Base-by-base conservation (phyloP, 164 flowering plant genomes). In the Magnolia changhungtana region DNA sequence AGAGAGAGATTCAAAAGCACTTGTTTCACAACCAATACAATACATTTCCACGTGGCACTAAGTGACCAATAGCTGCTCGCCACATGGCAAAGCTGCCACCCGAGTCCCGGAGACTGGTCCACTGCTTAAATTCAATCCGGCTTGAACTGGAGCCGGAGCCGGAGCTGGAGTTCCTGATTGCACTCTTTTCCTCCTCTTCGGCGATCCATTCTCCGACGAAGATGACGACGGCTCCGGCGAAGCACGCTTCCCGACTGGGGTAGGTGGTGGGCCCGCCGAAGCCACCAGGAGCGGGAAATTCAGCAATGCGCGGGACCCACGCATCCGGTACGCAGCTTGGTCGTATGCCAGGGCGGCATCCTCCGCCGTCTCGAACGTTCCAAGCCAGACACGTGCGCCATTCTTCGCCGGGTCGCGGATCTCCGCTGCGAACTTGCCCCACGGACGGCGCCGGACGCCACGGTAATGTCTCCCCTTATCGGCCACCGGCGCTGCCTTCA, bases 361-460 rank as follows among this genome's bases (percentile, higher is more conserved):
- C 78, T 85, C 88, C 24, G 86, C 88, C 13, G 88, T 85, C 64
- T 83, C 83, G 45, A 80, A 85, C 6, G 88, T 85, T 7, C 88
- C 88, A 13, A 85, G 85, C 88, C 88, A 85, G 58, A 85, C 88
- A 49, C 88, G 52, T 0, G 88, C 88, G 14, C 88, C 88, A 74
- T 82, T 85, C 82, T 80, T 85, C 61, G 88, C 86, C 68, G 88
- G 88, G 67, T 83, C 88, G 3, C 86, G 77, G 3, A 85, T 85
- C 80, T 85, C 88, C 21, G 88, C 82, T 10, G 86, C 88, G 61
- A 78, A 85, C 50, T 83, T 85, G n/a, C 88, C 88, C 88, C 88
- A 83, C 74, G 86, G 88, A 63, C 88, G 23, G 37, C 81, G 83
- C 63, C 88, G 23, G 8, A 86, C 88, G 14, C 88, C 88, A 19